Conservation (phyloP, 192 early-diverging fungal genomes). For the Gonapodya sp. region DNA sequence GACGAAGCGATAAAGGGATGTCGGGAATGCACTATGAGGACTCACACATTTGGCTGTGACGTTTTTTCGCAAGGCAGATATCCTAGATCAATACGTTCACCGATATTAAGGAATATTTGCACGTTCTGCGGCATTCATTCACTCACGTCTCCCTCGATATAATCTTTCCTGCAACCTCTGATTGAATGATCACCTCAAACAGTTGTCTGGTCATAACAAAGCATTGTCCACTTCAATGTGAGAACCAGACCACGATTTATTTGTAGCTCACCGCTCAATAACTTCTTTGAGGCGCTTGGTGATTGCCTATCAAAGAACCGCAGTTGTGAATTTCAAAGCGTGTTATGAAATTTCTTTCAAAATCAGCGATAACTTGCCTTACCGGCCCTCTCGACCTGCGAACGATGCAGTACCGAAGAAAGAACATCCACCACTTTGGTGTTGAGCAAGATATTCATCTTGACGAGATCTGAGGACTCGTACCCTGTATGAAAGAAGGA, state of each 20-base stretch:
- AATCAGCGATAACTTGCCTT: constrained; percentile 23
- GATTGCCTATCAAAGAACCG: constrained; percentile 38
- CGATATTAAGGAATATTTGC: neutral
- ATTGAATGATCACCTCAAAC: constrained; percentile 92
- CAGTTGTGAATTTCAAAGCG: neutral
- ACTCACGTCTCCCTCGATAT: constrained; percentile 72
- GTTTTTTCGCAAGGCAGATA: constrained; percentile 83
- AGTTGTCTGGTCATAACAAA: constrained; percentile 51
- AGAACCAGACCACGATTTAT: too few relatives aligned
- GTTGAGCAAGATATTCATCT: constrained; percentile 86
- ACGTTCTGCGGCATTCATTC: neutral
- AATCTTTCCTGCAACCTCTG: constrained; percentile 69
- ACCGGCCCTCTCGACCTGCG: constrained; percentile 55
- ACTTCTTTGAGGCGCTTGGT: constrained; percentile 71
- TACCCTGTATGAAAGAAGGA: constrained; percentile 71
- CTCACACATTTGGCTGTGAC: constrained; percentile 89
- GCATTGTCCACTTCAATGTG: too few relatives aligned
- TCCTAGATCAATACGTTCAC: constrained; percentile 22
- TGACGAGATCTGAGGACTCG: constrained; percentile 74
- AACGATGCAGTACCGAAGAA: constrained; percentile 75
- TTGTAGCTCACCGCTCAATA: constrained; percentile 43
- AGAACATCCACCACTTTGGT: constrained; percentile 86
- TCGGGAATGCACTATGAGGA: constrained; percentile 12
- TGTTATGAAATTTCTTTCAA: neutral
- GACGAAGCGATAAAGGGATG: neutral